Evolutionary conservation across 345 rosid genomes (phyloP).

Genomic region (Populus ilicifolia): DNA sequence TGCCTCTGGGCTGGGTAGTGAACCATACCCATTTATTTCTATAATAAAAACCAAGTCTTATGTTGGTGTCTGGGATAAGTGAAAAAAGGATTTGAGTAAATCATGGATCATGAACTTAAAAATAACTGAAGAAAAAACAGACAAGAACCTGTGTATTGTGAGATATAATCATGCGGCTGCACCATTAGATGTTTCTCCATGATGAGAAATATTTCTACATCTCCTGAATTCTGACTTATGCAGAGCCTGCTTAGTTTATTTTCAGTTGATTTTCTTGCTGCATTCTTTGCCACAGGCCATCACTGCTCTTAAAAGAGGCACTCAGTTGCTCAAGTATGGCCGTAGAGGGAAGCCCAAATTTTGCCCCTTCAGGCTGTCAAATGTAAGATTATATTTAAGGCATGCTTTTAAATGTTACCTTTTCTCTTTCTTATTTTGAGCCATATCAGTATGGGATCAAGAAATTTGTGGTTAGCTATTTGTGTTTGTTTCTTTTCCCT

Average conservation of each 20-base stretch:
- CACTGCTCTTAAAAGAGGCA: conserved; percentile 26
- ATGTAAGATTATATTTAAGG: conserved; percentile 7
- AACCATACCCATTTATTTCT: neutral
- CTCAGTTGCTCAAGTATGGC: conserved; percentile 25
- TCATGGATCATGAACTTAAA: too few relatives aligned
- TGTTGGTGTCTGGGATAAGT: neutral
- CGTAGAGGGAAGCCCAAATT: conserved; percentile 28
- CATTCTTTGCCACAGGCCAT: conserved; percentile 9
- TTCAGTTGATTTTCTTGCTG: neutral
- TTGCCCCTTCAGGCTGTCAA: conserved; percentile 26
- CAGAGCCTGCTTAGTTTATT: neutral
- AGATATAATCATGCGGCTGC: too few relatives aligned
- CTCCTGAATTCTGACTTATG: too few relatives aligned
- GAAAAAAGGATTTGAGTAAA: too few relatives aligned
- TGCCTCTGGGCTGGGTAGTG: neutral
- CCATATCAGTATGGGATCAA: neutral
- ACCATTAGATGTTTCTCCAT: too few relatives aligned
- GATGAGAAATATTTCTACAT: too few relatives aligned
- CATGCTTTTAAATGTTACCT: neutral
- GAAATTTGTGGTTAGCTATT: too few relatives aligned
- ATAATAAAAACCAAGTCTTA: neutral
- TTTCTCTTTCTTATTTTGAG: neutral
- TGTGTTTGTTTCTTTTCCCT: too few relatives aligned
- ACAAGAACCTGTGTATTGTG: too few relatives aligned
- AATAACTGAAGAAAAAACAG: too few relatives aligned